Base-by-base conservation (phyloP, 2,329 filamentous ascomycete genomes). In the Fusarium sp. region DNA sequence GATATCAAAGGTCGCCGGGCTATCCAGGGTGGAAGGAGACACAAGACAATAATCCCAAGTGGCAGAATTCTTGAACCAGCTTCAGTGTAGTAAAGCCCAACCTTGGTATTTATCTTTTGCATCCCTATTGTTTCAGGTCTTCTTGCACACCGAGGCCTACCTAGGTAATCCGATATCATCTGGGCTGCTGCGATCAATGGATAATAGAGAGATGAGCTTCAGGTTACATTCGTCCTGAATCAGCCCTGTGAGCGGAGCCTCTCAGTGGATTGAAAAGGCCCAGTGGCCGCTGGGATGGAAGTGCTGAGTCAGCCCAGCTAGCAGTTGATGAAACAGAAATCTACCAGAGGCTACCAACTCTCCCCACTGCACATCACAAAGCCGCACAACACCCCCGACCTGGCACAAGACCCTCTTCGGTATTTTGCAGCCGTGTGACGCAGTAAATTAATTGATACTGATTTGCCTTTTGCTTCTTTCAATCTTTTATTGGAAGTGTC, bases 341-440 rank as follows among this genome's bases (percentile, higher is more conserved):
- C 76, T 73, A 78, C 74, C 71, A 58, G 61, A 76, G 75, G 68
- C 74, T 75, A 74, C 70, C 77, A 82, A 82, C 79, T 79, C 79
- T 81, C 75, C 75, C 80, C 80, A 78, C 71, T 81, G 80, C 80
- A 82, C 75, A 80, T 74, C 78, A 80, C 75, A 66, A 73, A 68
- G 75, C 72, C 70, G 72, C 59, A 58, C 72, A 70, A 69, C 75
- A 74, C 75, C 61, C 61, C 70, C 55, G 41, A 71, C 67, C 71
- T 65, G 68, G 63, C 59, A 73, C 71, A 73, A 74, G 62, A 62
- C 62, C 62, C 69, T 63, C 61, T 50, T 61, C 44, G 36, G 70
- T 54, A 53, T 52, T 45, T 59, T 64, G 50, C 56, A 64, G 50
- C 61, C 47, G 61, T 62, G 68, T 46, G 54, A 75, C 70, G 38